Percentiles rank a stretch among this genome's conserved stretches.
Conservation (phyloP, 2,329 filamentous ascomycete species). For the Ceratocystis colombiana region DNA sequence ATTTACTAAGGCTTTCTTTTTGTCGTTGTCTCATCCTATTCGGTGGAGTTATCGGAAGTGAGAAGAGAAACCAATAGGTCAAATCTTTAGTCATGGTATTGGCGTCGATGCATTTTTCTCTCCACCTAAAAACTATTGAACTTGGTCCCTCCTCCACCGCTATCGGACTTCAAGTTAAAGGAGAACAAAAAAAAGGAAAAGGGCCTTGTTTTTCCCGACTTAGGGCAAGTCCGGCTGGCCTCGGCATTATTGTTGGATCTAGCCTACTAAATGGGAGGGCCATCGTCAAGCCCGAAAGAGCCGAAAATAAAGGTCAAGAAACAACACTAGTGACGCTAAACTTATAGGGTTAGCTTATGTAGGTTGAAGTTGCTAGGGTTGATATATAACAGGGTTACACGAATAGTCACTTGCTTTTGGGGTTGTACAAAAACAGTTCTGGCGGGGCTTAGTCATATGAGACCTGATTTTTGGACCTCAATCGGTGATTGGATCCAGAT, state of each 20-base stretch:
- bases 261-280: neutral
- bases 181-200: no score
- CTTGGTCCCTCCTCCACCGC: neutral
- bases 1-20: neutral
- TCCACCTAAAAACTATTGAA: conserved; percentile 4
- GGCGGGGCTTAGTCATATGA: no score
- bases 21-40: neutral
- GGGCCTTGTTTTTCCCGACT: neutral
- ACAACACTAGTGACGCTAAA: neutral
- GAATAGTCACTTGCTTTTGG: no score
- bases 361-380: no score
- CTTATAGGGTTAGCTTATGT: neutral
- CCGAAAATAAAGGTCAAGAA: neutral
- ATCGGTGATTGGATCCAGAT: no score
- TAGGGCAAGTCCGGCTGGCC: neutral
- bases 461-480: no score
- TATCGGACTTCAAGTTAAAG: conserved; percentile 1
- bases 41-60: neutral
- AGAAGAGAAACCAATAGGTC: neutral
- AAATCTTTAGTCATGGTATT: conserved; percentile 9
- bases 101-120: neutral
- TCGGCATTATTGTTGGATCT: neutral
- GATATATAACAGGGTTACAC: no score
- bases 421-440: no score
- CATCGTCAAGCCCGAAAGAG: neutral